phyloP scores from a whole-genome alignment of 108 stramenopile species.

The Pseudonitzschia multiseries region DNA sequence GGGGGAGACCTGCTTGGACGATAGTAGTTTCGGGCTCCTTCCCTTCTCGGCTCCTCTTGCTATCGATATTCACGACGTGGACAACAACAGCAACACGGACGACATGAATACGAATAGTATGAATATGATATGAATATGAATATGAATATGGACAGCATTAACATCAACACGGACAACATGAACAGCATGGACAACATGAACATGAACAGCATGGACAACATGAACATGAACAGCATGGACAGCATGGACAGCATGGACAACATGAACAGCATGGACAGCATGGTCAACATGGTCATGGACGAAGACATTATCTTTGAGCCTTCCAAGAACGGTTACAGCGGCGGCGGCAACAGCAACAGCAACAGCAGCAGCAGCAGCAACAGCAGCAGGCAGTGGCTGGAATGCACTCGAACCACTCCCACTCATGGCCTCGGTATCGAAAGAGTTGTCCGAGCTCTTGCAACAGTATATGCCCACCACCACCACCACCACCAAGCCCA shows the following conservation, averaged over 20 bases:
- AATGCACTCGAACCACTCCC: not conserved
- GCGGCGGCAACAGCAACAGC: not conserved
- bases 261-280: too few species aligned
- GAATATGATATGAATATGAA: not conserved
- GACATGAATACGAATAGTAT: too few species aligned
- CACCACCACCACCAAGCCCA: too few species aligned
- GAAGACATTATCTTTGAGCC: not conserved
- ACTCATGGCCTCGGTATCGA: not conserved
- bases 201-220: too few species aligned
- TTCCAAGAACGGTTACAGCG: not conserved
- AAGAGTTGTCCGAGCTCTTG: not conserved
- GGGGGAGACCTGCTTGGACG: not conserved
- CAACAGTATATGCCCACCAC: not conserved
- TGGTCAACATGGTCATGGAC: too few species aligned
- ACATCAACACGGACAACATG: not conserved
- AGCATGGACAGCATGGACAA: too few species aligned
- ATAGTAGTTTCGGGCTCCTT: not conserved
- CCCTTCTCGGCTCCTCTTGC: not conserved
- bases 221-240: too few species aligned
- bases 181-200: not conserved
- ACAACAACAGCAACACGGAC: not conserved
- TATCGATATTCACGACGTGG: not conserved
- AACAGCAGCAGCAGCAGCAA: not conserved
- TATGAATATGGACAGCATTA: too few species aligned
- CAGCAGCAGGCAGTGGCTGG: not conserved